Evolutionary conservation across 2,329 filamentous ascomycete species (phyloP), one percentile per base, ranked within the genome.

Genomic region (Chrysosporium queenslandicum): DNA sequence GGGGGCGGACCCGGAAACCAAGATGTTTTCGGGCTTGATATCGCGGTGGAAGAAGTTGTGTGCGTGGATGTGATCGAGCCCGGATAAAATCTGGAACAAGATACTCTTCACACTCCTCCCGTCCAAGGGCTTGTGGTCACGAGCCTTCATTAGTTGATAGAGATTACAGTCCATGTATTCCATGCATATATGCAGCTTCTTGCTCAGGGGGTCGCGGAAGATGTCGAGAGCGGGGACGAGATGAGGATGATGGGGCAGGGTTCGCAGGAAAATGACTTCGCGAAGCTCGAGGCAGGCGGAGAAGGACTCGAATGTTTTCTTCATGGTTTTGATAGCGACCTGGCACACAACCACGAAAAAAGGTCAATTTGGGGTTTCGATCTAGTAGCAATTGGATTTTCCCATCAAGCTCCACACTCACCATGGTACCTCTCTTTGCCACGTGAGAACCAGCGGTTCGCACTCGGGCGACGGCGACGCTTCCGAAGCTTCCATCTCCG

Each of bases 311-410:
- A 97, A 98, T 0, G 86, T 90, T 80, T 98, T 98, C 78, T 98
- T 98, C 92, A 98, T 98, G 4, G 92, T 97, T 74, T 98, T 98
- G 73, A 98, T 96, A 40, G 92, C 92, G 63, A 98, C 86, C 92
- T 97, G n/a, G 55, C 14, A 47, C 3, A 8, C 16, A 20, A 32
- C 16, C 21, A 3, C 46, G n/a, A 4, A 41, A 9, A 34, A 50
- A 50, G 8, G 39, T 46, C 27, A 46, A 36, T 36, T 34, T 18
- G 14, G 8, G 11, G 36, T 37, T 43, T 34, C 14, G 3, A 18
- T 21, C 30, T 14, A 16, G 11, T 7, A 16, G 8, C 12, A 21
- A 11, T 21, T 20, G 4, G 6, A n/a, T n/a, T n/a, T 2, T 32
- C 3, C 25, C 7, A 18, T 20, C 36, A 34, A 25, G 16, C 20